Conservation (phyloP, 768 basidiomycete species). For the Dioszegia hungarica region DNA sequence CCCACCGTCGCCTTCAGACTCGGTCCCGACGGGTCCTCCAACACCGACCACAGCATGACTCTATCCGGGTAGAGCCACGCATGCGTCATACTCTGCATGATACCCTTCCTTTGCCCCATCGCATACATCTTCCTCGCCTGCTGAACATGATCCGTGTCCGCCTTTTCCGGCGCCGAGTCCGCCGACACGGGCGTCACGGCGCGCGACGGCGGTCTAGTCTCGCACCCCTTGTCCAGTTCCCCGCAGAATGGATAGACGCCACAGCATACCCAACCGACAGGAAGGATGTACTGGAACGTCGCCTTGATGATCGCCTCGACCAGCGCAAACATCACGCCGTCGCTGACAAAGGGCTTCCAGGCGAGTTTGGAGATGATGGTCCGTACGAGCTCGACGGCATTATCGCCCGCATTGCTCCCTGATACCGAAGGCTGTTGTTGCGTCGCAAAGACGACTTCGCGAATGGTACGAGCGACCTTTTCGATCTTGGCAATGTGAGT, state of each 20-base stretch:
- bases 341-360: constrained; percentile 26
- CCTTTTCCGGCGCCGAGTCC: not conserved
- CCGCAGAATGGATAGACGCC: constrained; percentile 34
- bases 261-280: constrained; percentile 25
- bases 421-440: not conserved
- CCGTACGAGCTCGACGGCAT: constrained; percentile 38
- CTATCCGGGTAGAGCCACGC: constrained; percentile 38
- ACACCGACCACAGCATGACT: constrained; percentile 31
- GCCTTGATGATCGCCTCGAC: constrained; percentile 43
- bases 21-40: constrained; percentile 39
- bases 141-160: not conserved
- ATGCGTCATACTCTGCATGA: constrained; percentile 18
- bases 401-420: constrained; percentile 32
- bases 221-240: constrained; percentile 18
- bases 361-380: constrained; percentile 30
- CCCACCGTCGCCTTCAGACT: constrained; percentile 22
- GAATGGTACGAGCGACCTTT: constrained; percentile 38
- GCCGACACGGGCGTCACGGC: not conserved
- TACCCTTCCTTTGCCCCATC: constrained; percentile 21
- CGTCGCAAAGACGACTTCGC: constrained; percentile 36
- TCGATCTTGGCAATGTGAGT: constrained; percentile 30
- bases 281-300: constrained; percentile 43
- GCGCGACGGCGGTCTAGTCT: not conserved
- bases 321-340: constrained; percentile 24
- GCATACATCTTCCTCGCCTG: constrained; percentile 14